These are phyloP conservation scores for Andrographis paniculata DNA, from an alignment of 305 asterid species.

Conservation along the genomic window DNA sequence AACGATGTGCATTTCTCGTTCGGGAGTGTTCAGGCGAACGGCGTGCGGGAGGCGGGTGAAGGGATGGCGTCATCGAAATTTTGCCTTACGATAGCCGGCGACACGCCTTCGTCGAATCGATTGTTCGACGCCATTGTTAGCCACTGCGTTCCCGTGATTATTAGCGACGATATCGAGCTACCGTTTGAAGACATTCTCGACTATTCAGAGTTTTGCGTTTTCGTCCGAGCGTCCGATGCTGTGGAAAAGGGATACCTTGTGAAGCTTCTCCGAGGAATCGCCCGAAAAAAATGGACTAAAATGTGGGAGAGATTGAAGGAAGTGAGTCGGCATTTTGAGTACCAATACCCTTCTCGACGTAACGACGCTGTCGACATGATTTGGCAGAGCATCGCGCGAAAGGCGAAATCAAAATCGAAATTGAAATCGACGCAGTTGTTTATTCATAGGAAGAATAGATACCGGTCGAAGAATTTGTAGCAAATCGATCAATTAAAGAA, in stretches of 20 bases:
- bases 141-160: slow-evolving; percentile 89
- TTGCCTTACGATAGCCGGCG: slow-evolving; percentile 90
- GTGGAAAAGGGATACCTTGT: slow-evolving; percentile 57
- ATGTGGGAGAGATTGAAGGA: slow-evolving; percentile 67
- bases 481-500: too few relatives aligned
- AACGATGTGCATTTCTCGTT: slow-evolving; percentile 53
- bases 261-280: slow-evolving; percentile 54
- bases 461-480: slow-evolving; percentile 12
- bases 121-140: slow-evolving; percentile 89
- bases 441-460: slow-evolving; percentile 49
- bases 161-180: slow-evolving; percentile 85
- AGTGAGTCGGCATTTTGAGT: slow-evolving; percentile 47
- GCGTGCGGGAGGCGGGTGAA: slow-evolving; percentile 38
- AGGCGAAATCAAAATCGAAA: too few relatives aligned
- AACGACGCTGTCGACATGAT: slow-evolving; percentile 87
- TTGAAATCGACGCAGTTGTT: slow-evolving; percentile 25
- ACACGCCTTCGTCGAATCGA: slow-evolving; percentile 94
- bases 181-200: slow-evolving; percentile 78
- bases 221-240: slow-evolving; percentile 53
- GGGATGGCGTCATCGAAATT: slow-evolving; percentile 83
- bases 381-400: slow-evolving; percentile 70
- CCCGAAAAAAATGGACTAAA: slow-evolving; percentile 47
- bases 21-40: slow-evolving; percentile 48
- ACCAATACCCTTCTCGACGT: slow-evolving; percentile 59
- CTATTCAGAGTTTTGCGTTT: slow-evolving; percentile 65